Evolutionary conservation across 257 asterid species (phyloP).

Genomic region (Solanum boliviense): DNA sequence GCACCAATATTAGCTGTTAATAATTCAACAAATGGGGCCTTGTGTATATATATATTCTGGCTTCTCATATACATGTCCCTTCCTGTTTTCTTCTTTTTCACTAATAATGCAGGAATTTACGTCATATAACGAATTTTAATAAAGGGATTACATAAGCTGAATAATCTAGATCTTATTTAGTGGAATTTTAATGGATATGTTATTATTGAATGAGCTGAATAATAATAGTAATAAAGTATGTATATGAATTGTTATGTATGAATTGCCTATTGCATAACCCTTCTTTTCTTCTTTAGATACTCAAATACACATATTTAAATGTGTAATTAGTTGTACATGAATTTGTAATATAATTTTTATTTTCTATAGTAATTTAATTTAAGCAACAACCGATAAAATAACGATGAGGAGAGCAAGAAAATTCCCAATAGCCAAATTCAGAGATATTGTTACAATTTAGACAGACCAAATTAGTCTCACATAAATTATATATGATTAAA

Average conservation of each 20-base stretch:
- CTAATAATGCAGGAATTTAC: background rate
- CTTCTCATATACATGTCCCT: background rate
- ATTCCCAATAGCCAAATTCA: background rate
- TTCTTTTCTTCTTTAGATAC: background rate
- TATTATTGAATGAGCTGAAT: background rate
- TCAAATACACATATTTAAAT: background rate
- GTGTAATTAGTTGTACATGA: background rate
- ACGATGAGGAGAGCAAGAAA: background rate
- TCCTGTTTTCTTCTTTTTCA: background rate
- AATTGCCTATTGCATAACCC: background rate
- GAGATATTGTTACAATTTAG: background rate
- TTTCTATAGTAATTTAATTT: background rate
- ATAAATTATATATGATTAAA: background rate
- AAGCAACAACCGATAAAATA: background rate
- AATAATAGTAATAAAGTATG: background rate
- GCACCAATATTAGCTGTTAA: background rate
- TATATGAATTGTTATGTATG: background rate
- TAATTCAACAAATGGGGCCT: background rate
- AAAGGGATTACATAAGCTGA: background rate
- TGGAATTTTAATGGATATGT: background rate
- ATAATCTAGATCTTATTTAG: background rate
- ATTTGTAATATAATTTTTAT: background rate
- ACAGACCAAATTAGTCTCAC: background rate
- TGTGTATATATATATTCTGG: background rate
- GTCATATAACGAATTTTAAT: background rate